phyloP scores from a whole-genome alignment of 305 asterid genomes.

The Fraxinus angustifolia region DNA sequence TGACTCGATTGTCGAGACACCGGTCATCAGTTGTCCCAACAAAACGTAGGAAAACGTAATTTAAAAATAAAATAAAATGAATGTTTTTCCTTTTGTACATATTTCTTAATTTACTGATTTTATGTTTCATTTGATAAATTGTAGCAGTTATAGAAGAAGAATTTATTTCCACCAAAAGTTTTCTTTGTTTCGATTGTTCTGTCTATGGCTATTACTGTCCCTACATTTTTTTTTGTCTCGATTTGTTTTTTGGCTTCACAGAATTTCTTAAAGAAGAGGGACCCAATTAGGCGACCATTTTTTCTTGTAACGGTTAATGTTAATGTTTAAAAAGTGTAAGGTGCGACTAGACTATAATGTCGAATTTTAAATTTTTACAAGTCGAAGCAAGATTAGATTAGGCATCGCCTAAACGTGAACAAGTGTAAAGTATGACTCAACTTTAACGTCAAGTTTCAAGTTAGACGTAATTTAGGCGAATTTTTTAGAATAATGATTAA shows the following conservation, averaged over 20 bases:
- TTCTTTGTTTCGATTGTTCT: not conserved
- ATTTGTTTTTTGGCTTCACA: not conserved
- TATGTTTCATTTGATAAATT: not conserved
- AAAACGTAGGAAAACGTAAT: conserved; percentile 39
- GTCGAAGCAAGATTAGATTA: too few relatives aligned
- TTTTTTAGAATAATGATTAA: too few relatives aligned
- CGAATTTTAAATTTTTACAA: too few relatives aligned
- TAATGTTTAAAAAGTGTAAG: too few relatives aligned
- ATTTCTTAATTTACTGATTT: not conserved
- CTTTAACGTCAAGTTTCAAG: too few relatives aligned
- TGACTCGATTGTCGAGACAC: conserved; percentile 33
- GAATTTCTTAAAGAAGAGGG: not conserved
- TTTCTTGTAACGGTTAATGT: not conserved
- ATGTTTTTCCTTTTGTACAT: not conserved
- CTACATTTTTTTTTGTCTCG: not conserved
- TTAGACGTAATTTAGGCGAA: too few relatives aligned
- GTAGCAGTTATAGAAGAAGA: not conserved
- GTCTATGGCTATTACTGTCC: not conserved
- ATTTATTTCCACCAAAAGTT: not conserved
- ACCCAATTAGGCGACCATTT: not conserved
- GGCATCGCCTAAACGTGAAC: too few relatives aligned
- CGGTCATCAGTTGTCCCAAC: conserved; percentile 24
- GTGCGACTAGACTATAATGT: too few relatives aligned
- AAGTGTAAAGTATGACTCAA: too few relatives aligned
- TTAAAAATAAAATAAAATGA: not conserved